phyloP scores from a whole-genome alignment of 1,284 basidiomycete genomes.

The Boletus mariae region DNA sequence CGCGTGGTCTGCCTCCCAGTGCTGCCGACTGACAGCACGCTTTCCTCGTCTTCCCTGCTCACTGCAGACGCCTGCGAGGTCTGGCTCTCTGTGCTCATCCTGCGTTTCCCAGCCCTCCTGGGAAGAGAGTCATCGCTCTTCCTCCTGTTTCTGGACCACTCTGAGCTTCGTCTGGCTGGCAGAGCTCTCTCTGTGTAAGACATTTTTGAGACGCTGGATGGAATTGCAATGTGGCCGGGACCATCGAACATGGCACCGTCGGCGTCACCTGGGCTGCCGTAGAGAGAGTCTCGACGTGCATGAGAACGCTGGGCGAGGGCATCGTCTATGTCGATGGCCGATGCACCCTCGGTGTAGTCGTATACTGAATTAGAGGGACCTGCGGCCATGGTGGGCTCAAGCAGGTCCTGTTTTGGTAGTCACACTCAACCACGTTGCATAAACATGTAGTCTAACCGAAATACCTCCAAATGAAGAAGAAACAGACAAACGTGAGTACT shows the following conservation, averaged over 20 bases:
- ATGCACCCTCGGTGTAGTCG: conserved; percentile 83
- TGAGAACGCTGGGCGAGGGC: conserved; percentile 49
- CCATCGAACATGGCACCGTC: conserved; percentile 73
- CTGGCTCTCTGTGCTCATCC: conserved; percentile 49
- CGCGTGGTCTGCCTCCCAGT: conserved; percentile 26
- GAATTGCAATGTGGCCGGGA: conserved; percentile 65
- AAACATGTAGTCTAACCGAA: conserved; percentile 56
- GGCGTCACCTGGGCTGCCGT: conserved; percentile 46
- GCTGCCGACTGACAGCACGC: conserved; percentile 23
- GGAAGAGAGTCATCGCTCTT: conserved; percentile 46
- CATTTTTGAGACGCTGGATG: conserved; percentile 77
- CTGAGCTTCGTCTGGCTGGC: conserved; percentile 49
- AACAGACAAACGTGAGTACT: conserved; percentile 85
- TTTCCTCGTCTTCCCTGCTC: conserved; percentile 26
- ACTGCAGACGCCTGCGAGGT: conserved; percentile 37
- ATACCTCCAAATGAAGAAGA: conserved; percentile 87
- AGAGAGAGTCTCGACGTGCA: conserved; percentile 61
- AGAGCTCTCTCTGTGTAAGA: conserved; percentile 51
- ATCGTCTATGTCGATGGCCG: conserved; percentile 63
- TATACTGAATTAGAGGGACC: conserved; percentile 24
- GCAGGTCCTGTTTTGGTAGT: conserved; percentile 16
- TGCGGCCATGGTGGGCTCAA: conserved; percentile 4
- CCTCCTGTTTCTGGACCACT: conserved; percentile 48
- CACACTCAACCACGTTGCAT: neutral
- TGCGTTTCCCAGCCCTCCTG: conserved; percentile 35